Base-by-base conservation (phyloP, 345 rosid genomes). In the Dipteronia dyeriana region DNA sequence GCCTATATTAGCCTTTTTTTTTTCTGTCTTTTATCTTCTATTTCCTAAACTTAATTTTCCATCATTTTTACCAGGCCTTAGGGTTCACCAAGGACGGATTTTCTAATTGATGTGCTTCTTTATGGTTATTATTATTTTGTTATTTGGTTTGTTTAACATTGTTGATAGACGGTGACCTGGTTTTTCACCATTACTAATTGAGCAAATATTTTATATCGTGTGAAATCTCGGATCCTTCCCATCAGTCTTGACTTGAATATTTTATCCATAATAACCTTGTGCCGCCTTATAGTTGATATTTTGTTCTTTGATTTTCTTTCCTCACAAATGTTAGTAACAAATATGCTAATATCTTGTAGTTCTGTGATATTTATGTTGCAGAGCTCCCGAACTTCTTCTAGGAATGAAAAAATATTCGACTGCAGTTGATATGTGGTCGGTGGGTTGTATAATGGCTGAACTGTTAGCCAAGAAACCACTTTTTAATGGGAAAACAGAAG, bases 361-460 rank as follows among this genome's bases (percentile, higher is more conserved):
- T 25, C 5, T 45, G n/a, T 74, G 5, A 20, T 79, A 25, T 59
- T 69, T 76, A 56, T 22, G 19, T 74, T 87, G 79, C 85, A 93
- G 98, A 78, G 95, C 97, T 68, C 97, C 97, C 7, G 97, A 93
- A 79, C 97, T 91, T 64, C 85, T 94, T 1, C 77, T 92, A 56
- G 98, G 95, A 82, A 90, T 91, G 39, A 90, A 92, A 76, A 74
- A 85, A 78, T 92, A 94, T 82, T 92, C 97, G 34, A 90, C 94
- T 49, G 97, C 95, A 31, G 83, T 94, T 72, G 98, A 94, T 85
- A 94, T 94, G 97, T 94, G 98, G 98, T 94, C 98, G 4, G 73
- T 92, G 6, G 97, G 98, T 51, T 94, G 97, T 79, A 92, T 94
- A 64, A 94, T 94, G 97, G 97, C 95, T 22, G 98, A 95, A 76